Conservation (phyloP, 2,329 filamentous ascomycete genomes). For the Colletotrichum acutatum region DNA sequence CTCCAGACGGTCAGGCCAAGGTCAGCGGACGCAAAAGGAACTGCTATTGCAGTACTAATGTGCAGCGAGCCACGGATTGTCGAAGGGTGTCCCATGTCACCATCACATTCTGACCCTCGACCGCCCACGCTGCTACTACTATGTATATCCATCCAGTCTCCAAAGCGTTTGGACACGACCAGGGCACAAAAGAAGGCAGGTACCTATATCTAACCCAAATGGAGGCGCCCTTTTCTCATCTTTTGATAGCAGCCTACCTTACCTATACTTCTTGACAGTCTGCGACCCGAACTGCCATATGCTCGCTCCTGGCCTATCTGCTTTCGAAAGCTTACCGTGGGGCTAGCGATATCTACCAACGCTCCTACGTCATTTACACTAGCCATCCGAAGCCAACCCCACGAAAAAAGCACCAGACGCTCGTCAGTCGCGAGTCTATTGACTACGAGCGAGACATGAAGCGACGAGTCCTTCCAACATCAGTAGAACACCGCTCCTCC, state of each 20-base stretch:
- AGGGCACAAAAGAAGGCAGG: background rate
- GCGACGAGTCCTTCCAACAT: background rate
- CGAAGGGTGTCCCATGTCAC: constrained; percentile 22
- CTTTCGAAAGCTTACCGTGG: background rate
- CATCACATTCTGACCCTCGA: background rate
- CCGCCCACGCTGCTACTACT: background rate
- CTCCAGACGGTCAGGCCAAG: constrained; percentile 8
- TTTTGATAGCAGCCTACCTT: background rate
- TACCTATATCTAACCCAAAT: background rate
- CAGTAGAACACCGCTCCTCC: background rate
- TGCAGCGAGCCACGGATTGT: background rate
- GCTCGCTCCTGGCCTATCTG: background rate
- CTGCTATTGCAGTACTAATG: constrained; percentile 5
- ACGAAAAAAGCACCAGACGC: constrained; percentile 3
- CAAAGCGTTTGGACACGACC: background rate
- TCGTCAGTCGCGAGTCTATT: background rate
- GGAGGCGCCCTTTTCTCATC: background rate
- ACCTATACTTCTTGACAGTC: background rate
- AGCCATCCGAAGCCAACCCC: constrained; percentile 7
- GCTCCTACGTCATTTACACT: constrained; percentile 25
- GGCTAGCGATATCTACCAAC: background rate
- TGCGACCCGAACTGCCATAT: background rate
- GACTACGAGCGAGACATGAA: constrained; percentile 14
- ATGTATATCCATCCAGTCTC: background rate
- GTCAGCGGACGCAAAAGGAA: constrained; percentile 7